Base-by-base conservation (phyloP, 2,329 filamentous ascomycete genomes). In the Monilinia vaccinii-corymbosi region DNA sequence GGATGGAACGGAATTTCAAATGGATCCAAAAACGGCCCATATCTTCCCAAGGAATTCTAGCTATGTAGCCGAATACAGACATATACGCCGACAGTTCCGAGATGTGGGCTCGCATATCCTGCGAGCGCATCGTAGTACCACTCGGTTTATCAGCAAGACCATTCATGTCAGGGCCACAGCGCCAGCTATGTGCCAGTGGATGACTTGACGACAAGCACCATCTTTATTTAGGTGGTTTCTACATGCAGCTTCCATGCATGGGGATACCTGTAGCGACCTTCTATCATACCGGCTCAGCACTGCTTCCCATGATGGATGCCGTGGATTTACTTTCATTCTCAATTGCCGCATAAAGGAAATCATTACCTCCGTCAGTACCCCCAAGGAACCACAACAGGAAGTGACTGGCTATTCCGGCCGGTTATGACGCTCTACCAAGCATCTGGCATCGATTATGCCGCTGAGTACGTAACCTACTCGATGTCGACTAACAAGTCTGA, bases 381-480 rank as follows among this genome's bases (percentile, higher is more conserved):
- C 25, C 25, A 10, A 47, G 25, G 34, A 45, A 28, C 28, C 31
- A n/a, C 34, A 8, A 36, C 36, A 47, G 38, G 56, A 59, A 42
- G 51, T 34, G 55, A 14, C 50, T 60, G 65, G 58, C 58, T 61
- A 66, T 59, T 60, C 63, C 65, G 58, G 34, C 62, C 63, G 60
- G 61, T 65, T 57, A 62, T 58, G 55, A 56, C 45, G 51, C 38
- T 55, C 13, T 53, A 18, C 36, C 47, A 57, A 63, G 60, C 47
- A 56, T 60, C 42, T 61, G 68, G 67, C 65, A 70, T 67, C 51
- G 50, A 67, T 62, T 66, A 65, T 69, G 68, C 66, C 67, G 44
- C 47, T 62, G 68, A 69, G 70, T 71, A 71, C 69, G 70, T 71
- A 68, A 68, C 62, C 62, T 69, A 61, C 61, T 67, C 61, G 64